A percentile compares a stretch with the other conserved stretches of the same genome.
phyloP scores from a whole-genome alignment of 2,329 filamentous ascomycete species.

The Neopestalotiopsis clavispora region DNA sequence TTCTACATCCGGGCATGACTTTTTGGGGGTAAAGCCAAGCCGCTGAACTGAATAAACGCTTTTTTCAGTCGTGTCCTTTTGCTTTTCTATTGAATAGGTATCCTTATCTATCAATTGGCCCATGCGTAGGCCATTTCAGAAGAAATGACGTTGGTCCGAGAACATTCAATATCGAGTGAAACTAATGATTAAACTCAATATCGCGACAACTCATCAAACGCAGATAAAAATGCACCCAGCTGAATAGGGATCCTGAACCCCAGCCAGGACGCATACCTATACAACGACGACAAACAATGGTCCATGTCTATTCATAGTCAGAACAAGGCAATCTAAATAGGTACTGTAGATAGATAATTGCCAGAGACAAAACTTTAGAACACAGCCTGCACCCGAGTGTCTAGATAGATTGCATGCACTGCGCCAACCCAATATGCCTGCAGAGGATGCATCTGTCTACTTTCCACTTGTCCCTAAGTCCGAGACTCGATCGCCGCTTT shows the following conservation, averaged over 20 bases:
- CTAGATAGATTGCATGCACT: neutral
- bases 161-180: neutral
- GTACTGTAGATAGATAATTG: too few species aligned
- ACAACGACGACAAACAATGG: too few species aligned
- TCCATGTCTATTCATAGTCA: too few species aligned
- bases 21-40: too few species aligned
- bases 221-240: neutral
- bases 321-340: too few species aligned
- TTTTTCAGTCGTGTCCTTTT: neutral
- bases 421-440: neutral
- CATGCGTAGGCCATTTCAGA: neutral
- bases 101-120: neutral
- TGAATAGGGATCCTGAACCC: too few species aligned
- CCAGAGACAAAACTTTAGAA: too few species aligned
- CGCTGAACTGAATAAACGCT: neutral
- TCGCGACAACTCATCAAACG: neutral
- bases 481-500: conserved; percentile 43
- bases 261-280: too few species aligned
- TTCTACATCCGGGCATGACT: too few species aligned
- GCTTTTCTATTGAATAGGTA: neutral
- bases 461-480: conserved; percentile 28
- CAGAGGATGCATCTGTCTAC: conserved; percentile 1
- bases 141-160: conserved; percentile 3
- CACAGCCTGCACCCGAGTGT: too few species aligned
- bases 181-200: neutral